phyloP scores from a whole-genome alignment of 352 stramenopile species.

The Phytophthora melonis region DNA sequence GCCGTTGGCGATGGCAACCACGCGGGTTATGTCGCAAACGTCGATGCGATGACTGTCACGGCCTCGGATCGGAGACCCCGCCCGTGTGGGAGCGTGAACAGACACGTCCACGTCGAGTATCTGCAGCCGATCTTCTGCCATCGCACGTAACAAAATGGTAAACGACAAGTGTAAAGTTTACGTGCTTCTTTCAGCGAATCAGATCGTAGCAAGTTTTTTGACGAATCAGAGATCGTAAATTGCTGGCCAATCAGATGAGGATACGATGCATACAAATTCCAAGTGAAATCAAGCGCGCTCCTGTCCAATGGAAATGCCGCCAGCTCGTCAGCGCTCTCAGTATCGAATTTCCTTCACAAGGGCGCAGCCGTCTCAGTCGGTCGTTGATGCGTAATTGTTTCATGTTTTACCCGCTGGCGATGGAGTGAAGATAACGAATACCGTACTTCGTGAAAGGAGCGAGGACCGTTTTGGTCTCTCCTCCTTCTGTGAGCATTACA shows the following conservation, averaged over 20 bases:
- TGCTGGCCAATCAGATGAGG: constrained; percentile 19
- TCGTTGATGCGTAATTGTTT: not conserved
- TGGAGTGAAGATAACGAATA: constrained; percentile 66
- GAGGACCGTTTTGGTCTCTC: constrained; percentile 58
- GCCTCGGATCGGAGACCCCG: not conserved
- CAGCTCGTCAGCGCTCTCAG: constrained; percentile 12
- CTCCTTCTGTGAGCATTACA: constrained; percentile 65
- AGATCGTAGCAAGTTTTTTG: constrained; percentile 3
- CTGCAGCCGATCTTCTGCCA: constrained; percentile 33
- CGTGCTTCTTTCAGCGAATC: not conserved
- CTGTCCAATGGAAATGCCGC: not conserved
- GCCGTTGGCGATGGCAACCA: constrained; percentile 58
- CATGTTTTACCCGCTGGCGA: constrained; percentile 25
- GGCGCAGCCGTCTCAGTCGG: not conserved
- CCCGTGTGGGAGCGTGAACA: constrained; percentile 16
- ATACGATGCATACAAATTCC: constrained; percentile 11
- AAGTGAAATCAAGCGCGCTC: constrained; percentile 6
- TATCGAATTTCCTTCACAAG: constrained; percentile 23
- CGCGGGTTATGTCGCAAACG: constrained; percentile 42
- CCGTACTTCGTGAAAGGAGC: constrained; percentile 53
- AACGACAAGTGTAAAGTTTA: not conserved
- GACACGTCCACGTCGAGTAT: constrained; percentile 31
- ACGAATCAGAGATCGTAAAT: constrained; percentile 14
- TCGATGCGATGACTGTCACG: constrained; percentile 42
- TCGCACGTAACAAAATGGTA: constrained; percentile 2